These are phyloP conservation scores for Albizia julibrissin DNA, from an alignment of 306 rosid species.

Conservation along the genomic window DNA sequence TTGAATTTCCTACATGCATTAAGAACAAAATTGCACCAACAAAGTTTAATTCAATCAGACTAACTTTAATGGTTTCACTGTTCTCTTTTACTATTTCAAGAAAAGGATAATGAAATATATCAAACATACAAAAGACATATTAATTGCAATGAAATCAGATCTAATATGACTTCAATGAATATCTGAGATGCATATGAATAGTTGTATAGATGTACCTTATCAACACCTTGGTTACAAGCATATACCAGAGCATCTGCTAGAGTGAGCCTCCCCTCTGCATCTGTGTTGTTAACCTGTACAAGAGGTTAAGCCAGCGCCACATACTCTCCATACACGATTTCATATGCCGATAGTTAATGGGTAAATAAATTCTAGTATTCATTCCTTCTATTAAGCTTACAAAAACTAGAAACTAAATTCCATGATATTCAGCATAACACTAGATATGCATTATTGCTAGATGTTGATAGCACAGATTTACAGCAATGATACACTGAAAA, in stretches of 20 bases:
- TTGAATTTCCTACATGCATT: constrained; percentile 1
- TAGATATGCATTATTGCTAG: not conserved
- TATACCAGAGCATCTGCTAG: constrained; percentile 95
- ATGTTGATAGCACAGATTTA: constrained; percentile 6
- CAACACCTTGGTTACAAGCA: constrained; percentile 97
- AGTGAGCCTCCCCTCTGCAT: constrained; percentile 99
- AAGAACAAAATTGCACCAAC: constrained; percentile 13
- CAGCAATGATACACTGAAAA: constrained; percentile 18
- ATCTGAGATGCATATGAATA: constrained; percentile 26
- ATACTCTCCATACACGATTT: constrained; percentile 10
- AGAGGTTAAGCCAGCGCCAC: constrained; percentile 37
- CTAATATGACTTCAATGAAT: not conserved
- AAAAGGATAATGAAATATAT: constrained; percentile 13
- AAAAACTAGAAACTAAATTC: constrained; percentile 4
- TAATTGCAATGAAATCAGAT: not conserved
- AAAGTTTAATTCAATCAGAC: constrained; percentile 1
- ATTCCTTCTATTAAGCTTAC: constrained; percentile 10
- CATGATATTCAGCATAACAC: constrained; percentile 1
- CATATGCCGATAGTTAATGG: not conserved
- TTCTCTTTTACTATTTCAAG: constrained; percentile 8
- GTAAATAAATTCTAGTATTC: constrained; percentile 4
- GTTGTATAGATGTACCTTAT: constrained; percentile 57
- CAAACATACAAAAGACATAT: not conserved
- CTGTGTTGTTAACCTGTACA: constrained; percentile 92
- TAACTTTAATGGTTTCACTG: not conserved